Percentiles rank a stretch among this genome's conserved stretches.
These are phyloP conservation scores for Penicillium sumatraense DNA, from an alignment of 2,329 filamentous ascomycete genomes.

Conservation along the genomic window DNA sequence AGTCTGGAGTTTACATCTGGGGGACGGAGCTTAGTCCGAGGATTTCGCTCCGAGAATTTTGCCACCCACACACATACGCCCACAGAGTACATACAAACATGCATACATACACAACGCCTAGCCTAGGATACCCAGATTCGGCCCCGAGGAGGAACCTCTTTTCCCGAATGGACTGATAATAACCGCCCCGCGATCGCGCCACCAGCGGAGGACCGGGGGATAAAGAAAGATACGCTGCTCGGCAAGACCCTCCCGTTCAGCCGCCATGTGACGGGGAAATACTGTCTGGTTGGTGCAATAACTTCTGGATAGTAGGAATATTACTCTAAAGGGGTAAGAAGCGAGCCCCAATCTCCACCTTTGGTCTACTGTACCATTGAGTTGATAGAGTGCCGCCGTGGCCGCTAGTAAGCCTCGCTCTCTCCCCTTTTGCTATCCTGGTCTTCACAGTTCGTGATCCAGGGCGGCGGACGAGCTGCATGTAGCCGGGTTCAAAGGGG, in stretches of 20 bases:
- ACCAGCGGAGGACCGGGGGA: conserved; percentile 11
- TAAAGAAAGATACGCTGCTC: conserved; percentile 23
- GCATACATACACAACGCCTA: no score
- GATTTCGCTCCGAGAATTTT: no score
- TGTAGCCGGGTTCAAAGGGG: conserved; percentile 17
- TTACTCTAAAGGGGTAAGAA: neutral
- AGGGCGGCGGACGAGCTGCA: conserved; percentile 18
- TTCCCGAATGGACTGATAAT: conserved; percentile 5
- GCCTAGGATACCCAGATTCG: neutral
- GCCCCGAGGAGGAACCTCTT: neutral
- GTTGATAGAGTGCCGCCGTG: neutral
- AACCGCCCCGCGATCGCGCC: conserved; percentile 15
- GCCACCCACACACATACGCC: neutral
- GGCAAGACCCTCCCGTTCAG: conserved; percentile 11
- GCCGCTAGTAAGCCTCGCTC: neutral
- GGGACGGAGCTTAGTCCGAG: neutral
- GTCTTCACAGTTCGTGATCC: neutral
- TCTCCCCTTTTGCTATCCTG: neutral
- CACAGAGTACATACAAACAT: no score
- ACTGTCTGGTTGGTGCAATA: conserved; percentile 13
- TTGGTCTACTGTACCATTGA: neutral
- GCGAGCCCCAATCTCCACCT: neutral
- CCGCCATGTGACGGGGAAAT: conserved; percentile 11
- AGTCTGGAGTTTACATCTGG: neutral
- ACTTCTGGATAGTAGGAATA: no score